A percentile compares a stretch with the other conserved stretches of the same genome.
Conservation (phyloP, 306 rosid genomes). For the Gynostemma pentaphyllum region DNA sequence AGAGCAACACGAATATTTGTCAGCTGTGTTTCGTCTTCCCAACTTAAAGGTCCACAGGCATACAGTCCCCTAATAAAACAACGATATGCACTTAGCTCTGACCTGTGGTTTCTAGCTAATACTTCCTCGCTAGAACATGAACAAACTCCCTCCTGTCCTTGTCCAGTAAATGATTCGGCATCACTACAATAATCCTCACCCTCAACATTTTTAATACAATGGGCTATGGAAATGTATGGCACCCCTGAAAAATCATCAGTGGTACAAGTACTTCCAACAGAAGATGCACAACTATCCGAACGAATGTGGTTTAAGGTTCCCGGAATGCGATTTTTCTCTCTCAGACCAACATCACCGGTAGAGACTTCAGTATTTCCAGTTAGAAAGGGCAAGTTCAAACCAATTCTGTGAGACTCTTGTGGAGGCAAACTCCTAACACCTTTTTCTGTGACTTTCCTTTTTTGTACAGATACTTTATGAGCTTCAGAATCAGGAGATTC, state of each 20-base stretch:
- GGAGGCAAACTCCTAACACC: background rate
- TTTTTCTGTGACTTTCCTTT: background rate
- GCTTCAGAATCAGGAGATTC: background rate
- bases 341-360: constrained; percentile 7
- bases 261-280: constrained; percentile 84
- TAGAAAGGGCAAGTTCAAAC: background rate
- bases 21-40: constrained; percentile 76
- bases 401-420: background rate
- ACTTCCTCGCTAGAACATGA: constrained; percentile 23
- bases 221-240: constrained; percentile 21
- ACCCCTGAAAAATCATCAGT: constrained; percentile 20
- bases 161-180: constrained; percentile 46
- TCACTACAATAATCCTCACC: constrained; percentile 40
- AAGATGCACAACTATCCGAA: constrained; percentile 43
- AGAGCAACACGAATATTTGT: constrained; percentile 80
- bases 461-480: background rate
- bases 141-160: constrained; percentile 26
- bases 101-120: constrained; percentile 44
- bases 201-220: constrained; percentile 32
- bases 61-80: constrained; percentile 49
- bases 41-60: constrained; percentile 83
- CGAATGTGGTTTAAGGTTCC: constrained; percentile 33
- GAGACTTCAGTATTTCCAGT: background rate
- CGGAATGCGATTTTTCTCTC: background rate
- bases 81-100: constrained; percentile 65